Conservation (phyloP, 2,329 filamentous ascomycete species). For the Hypoxylon sp. region DNA sequence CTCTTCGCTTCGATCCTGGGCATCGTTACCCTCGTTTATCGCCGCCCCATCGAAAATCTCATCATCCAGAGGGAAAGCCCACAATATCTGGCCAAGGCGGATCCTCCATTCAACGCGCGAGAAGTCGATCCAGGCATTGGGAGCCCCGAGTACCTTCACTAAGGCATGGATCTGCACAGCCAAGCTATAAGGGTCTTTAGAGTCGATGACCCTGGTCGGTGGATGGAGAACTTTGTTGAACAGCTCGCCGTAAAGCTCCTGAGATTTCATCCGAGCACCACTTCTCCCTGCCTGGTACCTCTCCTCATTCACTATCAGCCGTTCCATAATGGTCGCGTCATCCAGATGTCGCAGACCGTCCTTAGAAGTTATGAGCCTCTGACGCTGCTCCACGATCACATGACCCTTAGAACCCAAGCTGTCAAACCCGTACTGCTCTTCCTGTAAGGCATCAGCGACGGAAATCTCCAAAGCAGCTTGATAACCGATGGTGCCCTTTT, state of each 20-base stretch:
- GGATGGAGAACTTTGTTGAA: conserved; percentile 73
- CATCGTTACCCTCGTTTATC: conserved; percentile 63
- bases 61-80: conserved; percentile 70
- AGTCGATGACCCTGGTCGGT: conserved; percentile 69
- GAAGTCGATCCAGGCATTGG: conserved; percentile 82
- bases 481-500: conserved; percentile 79
- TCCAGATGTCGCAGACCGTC: conserved; percentile 70
- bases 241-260: conserved; percentile 73
- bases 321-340: conserved; percentile 71
- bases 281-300: conserved; percentile 69
- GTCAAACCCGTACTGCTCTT: conserved; percentile 73
- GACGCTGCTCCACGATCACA: conserved; percentile 70
- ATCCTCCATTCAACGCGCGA: conserved; percentile 82
- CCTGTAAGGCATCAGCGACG: conserved; percentile 74
- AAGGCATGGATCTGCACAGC: conserved; percentile 79
- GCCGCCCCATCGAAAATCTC: conserved; percentile 67
- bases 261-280: conserved; percentile 64
- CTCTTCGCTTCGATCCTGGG: conserved; percentile 70
- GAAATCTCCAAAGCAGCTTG: conserved; percentile 76
- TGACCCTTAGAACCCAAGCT: conserved; percentile 68
- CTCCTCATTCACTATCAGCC: conserved; percentile 69
- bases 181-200: conserved; percentile 72
- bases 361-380: conserved; percentile 67
- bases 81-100: conserved; percentile 78
- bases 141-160: conserved; percentile 73